Evolutionary conservation across 2,329 filamentous ascomycete species (phyloP).

Genomic region (Alternaria hordeiaustralica): DNA sequence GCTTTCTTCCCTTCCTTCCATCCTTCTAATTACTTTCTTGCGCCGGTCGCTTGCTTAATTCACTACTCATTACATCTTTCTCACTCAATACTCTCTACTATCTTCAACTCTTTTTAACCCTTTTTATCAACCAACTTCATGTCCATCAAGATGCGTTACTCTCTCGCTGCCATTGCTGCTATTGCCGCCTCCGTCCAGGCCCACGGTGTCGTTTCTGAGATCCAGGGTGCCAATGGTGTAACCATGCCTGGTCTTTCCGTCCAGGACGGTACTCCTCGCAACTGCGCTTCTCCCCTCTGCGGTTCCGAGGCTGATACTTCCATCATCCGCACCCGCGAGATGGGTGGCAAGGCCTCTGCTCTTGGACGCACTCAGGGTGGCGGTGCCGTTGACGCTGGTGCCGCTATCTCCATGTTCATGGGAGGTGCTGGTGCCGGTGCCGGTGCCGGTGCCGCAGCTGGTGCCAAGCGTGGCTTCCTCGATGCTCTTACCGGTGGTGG

Average conservation of each 20-base stretch:
- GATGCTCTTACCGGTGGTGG: conserved; percentile 33
- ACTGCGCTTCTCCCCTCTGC: conserved; percentile 67
- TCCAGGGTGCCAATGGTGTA: conserved; percentile 67
- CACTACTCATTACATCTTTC: conserved; percentile 5
- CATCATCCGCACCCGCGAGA: conserved; percentile 69
- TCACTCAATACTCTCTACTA: background rate
- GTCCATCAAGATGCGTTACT: conserved; percentile 57
- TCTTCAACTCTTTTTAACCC: background rate
- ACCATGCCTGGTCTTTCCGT: conserved; percentile 68
- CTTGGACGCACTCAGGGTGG: conserved; percentile 69
- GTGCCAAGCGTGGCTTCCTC: conserved; percentile 32
- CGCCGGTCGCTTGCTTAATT: conserved; percentile 47
- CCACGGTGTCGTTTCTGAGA: conserved; percentile 64
- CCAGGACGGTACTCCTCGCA: conserved; percentile 70
- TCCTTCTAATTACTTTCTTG: conserved; percentile 41
- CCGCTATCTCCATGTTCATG: conserved; percentile 14
- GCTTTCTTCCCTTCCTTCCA: conserved; percentile 36
- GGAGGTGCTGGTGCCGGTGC: conserved; percentile 25
- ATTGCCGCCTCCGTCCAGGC: conserved; percentile 58
- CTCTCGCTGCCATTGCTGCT: conserved; percentile 55
- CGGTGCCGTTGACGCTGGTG: conserved; percentile 52
- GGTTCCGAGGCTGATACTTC: conserved; percentile 74
- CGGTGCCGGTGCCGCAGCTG: conserved; percentile 4
- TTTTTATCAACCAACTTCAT: conserved; percentile 11
- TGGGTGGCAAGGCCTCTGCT: conserved; percentile 62